Percentiles rank a stretch among this genome's conserved stretches.
These are phyloP conservation scores for Ploettnerulaceae sp. DNA, from an alignment of 2,329 filamentous ascomycete genomes.

Conservation along the genomic window DNA sequence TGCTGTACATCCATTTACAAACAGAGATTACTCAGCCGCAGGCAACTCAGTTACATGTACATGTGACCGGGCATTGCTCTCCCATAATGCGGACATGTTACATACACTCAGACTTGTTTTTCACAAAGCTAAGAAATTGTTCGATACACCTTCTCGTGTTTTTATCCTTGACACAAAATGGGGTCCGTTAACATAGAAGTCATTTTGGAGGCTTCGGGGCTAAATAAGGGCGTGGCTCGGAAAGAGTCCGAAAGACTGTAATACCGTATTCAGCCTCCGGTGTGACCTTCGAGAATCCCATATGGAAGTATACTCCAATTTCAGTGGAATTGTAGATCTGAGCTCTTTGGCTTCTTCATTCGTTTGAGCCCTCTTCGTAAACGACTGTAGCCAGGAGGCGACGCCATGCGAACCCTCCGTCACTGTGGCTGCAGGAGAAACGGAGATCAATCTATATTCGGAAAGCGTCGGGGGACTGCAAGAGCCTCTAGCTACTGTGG, in stretches of 20 bases:
- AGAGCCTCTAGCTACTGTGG: background rate
- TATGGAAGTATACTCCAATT: background rate
- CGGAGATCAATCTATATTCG: background rate
- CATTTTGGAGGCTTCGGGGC: too few relatives aligned
- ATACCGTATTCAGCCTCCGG: slow-evolving; percentile 3
- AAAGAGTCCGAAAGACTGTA: too few relatives aligned
- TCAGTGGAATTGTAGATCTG: background rate
- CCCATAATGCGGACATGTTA: too few relatives aligned
- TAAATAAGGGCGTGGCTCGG: too few relatives aligned
- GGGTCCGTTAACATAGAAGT: too few relatives aligned
- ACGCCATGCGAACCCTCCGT: background rate
- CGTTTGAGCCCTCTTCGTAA: too few relatives aligned
- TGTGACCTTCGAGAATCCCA: background rate
- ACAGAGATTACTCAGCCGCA: background rate
- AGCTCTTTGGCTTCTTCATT: too few relatives aligned
- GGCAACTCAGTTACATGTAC: too few relatives aligned
- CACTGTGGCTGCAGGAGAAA: background rate
- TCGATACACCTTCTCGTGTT: too few relatives aligned
- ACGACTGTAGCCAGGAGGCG: background rate
- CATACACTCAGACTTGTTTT: too few relatives aligned
- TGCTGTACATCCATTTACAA: background rate
- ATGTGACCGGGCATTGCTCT: background rate
- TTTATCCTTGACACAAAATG: too few relatives aligned
- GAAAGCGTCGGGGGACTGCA: background rate
- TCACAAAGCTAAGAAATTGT: too few relatives aligned